Percentiles rank a stretch among this genome's conserved stretches.
Evolutionary conservation across 768 basidiomycete species (phyloP).

Genomic region (Auriscalpium vulgare): DNA sequence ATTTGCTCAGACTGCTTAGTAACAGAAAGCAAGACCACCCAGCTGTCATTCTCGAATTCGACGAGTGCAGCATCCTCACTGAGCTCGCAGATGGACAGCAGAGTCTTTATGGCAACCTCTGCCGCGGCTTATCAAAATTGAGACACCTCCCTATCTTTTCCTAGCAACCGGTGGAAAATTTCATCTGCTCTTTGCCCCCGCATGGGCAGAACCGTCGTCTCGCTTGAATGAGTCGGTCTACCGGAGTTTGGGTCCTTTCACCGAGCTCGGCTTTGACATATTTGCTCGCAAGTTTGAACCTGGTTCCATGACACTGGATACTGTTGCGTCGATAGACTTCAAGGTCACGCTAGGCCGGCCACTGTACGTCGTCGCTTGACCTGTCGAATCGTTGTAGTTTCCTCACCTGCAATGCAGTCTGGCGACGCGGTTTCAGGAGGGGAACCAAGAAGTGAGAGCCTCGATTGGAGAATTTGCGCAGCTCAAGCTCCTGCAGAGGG

Average conservation of each 20-base stretch:
- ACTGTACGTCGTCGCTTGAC: slow-evolving; percentile 16
- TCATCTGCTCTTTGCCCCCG: slow-evolving; percentile 2
- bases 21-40: too few species aligned
- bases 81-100: not conserved
- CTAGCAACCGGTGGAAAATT: slow-evolving; percentile 19
- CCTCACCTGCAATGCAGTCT: slow-evolving; percentile 4
- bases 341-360: slow-evolving; percentile 20
- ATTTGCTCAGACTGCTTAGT: too few species aligned
- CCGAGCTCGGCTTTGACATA: slow-evolving; percentile 20
- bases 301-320: slow-evolving; percentile 10
- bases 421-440: slow-evolving; percentile 10
- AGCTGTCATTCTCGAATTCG: slow-evolving; percentile 17
- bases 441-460: not conserved
- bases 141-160: slow-evolving; percentile 16
- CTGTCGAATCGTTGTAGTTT: not conserved
- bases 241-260: slow-evolving; percentile 11
- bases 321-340: slow-evolving; percentile 9
- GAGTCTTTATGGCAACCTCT: slow-evolving; percentile 5
- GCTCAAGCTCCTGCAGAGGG: slow-evolving; percentile 1
- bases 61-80: slow-evolving; percentile 17
- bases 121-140: slow-evolving; percentile 6
- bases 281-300: slow-evolving; percentile 10
- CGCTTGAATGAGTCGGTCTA: not conserved
- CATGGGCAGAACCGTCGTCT: not conserved
- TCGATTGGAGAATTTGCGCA: slow-evolving; percentile 8